phyloP scores from a whole-genome alignment of 140 eudicot genomes.

The Senecio squalidus region DNA sequence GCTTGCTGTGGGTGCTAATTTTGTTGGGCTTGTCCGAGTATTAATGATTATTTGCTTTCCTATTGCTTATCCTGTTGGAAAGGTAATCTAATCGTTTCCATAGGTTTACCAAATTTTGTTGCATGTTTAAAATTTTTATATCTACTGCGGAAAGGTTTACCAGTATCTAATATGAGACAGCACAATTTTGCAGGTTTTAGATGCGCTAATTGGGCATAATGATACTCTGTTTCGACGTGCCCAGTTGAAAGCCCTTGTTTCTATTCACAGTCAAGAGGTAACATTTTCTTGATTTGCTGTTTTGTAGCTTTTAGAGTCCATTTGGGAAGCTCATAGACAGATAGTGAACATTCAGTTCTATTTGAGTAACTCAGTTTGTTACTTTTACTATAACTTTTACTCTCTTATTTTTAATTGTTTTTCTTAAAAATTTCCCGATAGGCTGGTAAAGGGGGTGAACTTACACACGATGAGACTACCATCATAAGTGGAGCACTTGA shows the following conservation, averaged over 20 bases:
- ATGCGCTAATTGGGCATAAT: slow-evolving; percentile 69
- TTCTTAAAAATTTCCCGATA: slow-evolving; percentile 14
- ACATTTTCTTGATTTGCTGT: neutral
- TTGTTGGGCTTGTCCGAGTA: slow-evolving; percentile 78
- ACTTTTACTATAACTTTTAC: neutral
- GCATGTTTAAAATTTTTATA: neutral
- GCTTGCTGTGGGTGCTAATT: slow-evolving; percentile 93
- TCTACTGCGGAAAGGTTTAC: neutral
- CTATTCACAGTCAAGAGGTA: slow-evolving; percentile 89
- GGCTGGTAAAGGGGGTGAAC: slow-evolving; percentile 99
- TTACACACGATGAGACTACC: slow-evolving; percentile 88
- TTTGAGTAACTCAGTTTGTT: neutral
- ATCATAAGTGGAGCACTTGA: slow-evolving; percentile 97
- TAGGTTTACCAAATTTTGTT: neutral
- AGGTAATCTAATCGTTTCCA: slow-evolving; percentile 42
- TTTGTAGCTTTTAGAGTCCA: neutral
- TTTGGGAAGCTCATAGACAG: too few species aligned
- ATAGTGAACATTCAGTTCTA: too few species aligned
- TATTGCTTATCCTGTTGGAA: slow-evolving; percentile 90
- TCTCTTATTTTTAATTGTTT: slow-evolving; percentile 2
- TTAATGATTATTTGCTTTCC: slow-evolving; percentile 88
- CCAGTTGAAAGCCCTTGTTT: slow-evolving; percentile 94
- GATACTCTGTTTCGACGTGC: slow-evolving; percentile 81
- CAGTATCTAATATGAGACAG: slow-evolving; percentile 3
- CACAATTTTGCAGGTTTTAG: slow-evolving; percentile 58